Conservation (phyloP, 2,329 filamentous ascomycete species). For the Beauveria scarabaeidicola region DNA sequence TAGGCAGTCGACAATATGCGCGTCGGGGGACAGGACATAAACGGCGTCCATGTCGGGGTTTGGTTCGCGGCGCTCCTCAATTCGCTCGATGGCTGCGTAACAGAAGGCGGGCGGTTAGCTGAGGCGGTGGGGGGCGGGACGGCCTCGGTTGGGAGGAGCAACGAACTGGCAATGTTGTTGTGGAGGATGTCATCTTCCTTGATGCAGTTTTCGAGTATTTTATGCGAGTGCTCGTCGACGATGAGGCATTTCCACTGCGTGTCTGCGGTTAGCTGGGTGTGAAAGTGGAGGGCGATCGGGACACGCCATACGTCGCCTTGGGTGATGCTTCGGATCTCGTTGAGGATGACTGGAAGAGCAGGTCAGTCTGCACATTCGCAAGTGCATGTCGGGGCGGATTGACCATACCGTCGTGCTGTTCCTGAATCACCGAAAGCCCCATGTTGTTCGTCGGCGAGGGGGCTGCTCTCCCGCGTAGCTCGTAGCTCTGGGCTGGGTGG, state of each 20-base stretch:
- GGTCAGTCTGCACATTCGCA: conserved; percentile 15
- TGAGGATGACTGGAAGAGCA: conserved; percentile 24
- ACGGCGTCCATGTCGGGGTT: conserved; percentile 92
- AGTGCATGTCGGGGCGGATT: not conserved
- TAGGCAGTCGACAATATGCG: conserved; percentile 87
- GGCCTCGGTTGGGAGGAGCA: not conserved
- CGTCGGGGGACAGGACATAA: conserved; percentile 78
- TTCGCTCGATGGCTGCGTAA: conserved; percentile 78
- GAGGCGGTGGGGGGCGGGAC: conserved; percentile 1
- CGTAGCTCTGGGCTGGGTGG: not conserved
- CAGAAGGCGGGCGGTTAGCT: conserved; percentile 12
- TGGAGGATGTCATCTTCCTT: conserved; percentile 97
- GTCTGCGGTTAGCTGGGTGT: not conserved
- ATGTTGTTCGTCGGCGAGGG: conserved; percentile 44
- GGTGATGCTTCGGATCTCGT: conserved; percentile 63
- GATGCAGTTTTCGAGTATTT: conserved; percentile 81
- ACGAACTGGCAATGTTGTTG: conserved; percentile 86
- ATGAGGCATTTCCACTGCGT: conserved; percentile 92
- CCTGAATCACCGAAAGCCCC: conserved; percentile 75
- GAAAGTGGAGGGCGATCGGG: not conserved
- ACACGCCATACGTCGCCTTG: conserved; percentile 59
- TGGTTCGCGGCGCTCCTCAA: conserved; percentile 74
- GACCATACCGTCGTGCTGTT: conserved; percentile 52
- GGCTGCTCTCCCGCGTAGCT: not conserved
- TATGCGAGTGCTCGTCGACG: conserved; percentile 73